Evolutionary conservation across 352 stramenopile species (phyloP), one percentile per base, ranked within the genome.

Genomic region (Elongisporangium prolatum): DNA sequence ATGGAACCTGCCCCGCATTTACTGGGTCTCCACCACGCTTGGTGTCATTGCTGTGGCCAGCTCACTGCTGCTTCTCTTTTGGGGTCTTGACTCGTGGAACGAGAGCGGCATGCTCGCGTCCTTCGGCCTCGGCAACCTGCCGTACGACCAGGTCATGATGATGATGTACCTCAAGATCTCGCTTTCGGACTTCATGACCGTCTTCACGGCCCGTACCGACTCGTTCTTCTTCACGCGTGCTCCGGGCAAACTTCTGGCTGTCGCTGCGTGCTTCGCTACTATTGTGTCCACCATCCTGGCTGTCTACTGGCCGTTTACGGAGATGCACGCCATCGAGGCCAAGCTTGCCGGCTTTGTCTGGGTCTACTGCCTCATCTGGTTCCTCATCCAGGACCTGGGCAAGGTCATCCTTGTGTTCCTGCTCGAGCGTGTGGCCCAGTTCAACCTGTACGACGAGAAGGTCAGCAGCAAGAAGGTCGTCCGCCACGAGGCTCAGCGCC

Each of bases 101-200:
- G 57, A 75, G 20, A 57, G 79, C 44, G 79, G 87, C 17, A 55
- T 89, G 25, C 77, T 97, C 17, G 59, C 69, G 0, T 71, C 68
- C 28, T 84, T 86, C 21, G 69, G 75, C 7, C 56, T 93, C 14
- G 78, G 78, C n/a, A 54, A 84, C 40, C 72, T 97, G 48, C 68
- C 80, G 53, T 97, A 97, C 62, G 75, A 89, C 56, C 80, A 98
- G 72, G 86, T 98, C 52, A 92, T 87, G 61, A 96, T 86, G 64
- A 80, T 95, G 61, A 95, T 98, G 62, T 98, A 98, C 76, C 79
- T 98, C 38, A 97, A 98, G 74, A 84, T 98, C 38, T 96, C 91
- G 25, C 81, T 98, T 11, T 95, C 89, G 2, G 89, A 97, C 61
- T 97, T 97, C 61, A 82, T 98, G 49, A 97, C 93, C 11, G 83